Conservation (phyloP, 495 filamentous ascomycete genomes). For the Aspergillus taichungensis region DNA sequence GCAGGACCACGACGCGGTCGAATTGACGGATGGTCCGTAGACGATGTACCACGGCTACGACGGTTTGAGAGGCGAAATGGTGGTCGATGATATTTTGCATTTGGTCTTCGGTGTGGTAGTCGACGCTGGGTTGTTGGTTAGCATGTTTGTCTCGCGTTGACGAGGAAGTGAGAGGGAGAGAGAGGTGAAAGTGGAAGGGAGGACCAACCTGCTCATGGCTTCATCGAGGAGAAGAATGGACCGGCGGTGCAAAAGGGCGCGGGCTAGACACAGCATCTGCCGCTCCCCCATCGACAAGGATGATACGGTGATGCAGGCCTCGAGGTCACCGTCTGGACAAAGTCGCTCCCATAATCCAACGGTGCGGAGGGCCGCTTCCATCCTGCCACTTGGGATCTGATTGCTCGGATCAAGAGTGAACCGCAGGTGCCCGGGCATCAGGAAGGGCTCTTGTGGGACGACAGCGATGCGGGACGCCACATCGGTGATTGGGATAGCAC, state of each 20-base stretch:
- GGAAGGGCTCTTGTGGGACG: slow-evolving; percentile 30
- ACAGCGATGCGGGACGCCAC: slow-evolving; percentile 15
- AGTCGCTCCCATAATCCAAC: slow-evolving; percentile 14
- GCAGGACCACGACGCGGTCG: slow-evolving; percentile 22
- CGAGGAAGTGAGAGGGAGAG: no score
- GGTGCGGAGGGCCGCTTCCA: slow-evolving; percentile 14
- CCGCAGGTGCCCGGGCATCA: slow-evolving; percentile 22
- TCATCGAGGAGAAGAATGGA: slow-evolving; percentile 20
- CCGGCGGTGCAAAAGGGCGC: slow-evolving; percentile 8
- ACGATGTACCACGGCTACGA: slow-evolving; percentile 27
- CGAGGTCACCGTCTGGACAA: slow-evolving; percentile 12
- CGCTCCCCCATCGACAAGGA: slow-evolving; percentile 32
- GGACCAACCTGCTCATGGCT: slow-evolving; percentile 14
- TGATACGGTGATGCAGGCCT: slow-evolving; percentile 5
- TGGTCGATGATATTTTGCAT: slow-evolving; percentile 19
- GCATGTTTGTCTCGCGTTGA: neutral
- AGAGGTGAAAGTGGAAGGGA: neutral
- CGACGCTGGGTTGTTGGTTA: slow-evolving; percentile 12
- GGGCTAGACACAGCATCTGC: slow-evolving; percentile 16
- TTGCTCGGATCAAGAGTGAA: slow-evolving; percentile 23
- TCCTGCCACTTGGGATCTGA: slow-evolving; percentile 4
- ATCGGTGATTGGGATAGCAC: slow-evolving; percentile 1
- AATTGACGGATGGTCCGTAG: slow-evolving; percentile 18
- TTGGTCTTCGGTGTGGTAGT: slow-evolving; percentile 15
- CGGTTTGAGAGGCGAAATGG: slow-evolving; percentile 18